Conservation (phyloP, 192 early-diverging fungal species). For the Entomortierella beljakovae region DNA sequence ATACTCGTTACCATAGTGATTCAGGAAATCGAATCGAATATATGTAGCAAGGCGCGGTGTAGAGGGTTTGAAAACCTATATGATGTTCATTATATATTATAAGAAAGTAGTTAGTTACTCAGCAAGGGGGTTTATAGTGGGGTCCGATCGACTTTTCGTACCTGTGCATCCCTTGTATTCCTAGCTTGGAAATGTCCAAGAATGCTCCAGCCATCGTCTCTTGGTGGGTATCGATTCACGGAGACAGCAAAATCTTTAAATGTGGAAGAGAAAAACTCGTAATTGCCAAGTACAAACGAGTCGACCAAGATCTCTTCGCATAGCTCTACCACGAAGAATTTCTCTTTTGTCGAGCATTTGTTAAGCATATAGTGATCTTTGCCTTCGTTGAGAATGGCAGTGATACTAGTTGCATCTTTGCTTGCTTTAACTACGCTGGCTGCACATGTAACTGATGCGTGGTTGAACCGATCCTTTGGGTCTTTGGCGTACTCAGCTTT, state of each 20-base stretch:
- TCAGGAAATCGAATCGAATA: conserved; percentile 87
- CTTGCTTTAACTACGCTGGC: conserved; percentile 88
- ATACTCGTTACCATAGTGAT: conserved; percentile 91
- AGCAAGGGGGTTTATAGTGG: too few relatives aligned
- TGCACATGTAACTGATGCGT: conserved; percentile 94
- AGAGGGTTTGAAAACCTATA: conserved; percentile 83
- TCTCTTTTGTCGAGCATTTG: conserved; percentile 78
- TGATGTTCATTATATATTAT: too few relatives aligned
- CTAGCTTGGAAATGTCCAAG: conserved; percentile 87
- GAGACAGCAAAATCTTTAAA: conserved; percentile 90
- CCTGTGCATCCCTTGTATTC: conserved; percentile 90
- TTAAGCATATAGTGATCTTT: conserved; percentile 98
- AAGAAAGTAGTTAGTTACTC: too few relatives aligned
- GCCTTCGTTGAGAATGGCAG: conserved; percentile 85
- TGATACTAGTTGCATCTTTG: conserved; percentile 84
- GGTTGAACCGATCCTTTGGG: conserved; percentile 93
- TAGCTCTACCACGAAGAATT: conserved; percentile 93
- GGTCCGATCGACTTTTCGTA: conserved; percentile 57
- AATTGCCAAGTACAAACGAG: conserved; percentile 91
- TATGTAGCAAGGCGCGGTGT: conserved; percentile 84
- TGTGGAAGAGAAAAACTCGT: conserved; percentile 96
- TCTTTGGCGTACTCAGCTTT: conserved; percentile 61
- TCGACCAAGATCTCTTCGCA: conserved; percentile 96
- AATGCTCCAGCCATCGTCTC: conserved; percentile 79
- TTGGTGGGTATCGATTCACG: conserved; percentile 83